A percentile compares a stretch with the other conserved stretches of the same genome.
These are phyloP conservation scores for Apiospora arundinis DNA, from an alignment of 2,329 filamentous ascomycete genomes.

Conservation along the genomic window DNA sequence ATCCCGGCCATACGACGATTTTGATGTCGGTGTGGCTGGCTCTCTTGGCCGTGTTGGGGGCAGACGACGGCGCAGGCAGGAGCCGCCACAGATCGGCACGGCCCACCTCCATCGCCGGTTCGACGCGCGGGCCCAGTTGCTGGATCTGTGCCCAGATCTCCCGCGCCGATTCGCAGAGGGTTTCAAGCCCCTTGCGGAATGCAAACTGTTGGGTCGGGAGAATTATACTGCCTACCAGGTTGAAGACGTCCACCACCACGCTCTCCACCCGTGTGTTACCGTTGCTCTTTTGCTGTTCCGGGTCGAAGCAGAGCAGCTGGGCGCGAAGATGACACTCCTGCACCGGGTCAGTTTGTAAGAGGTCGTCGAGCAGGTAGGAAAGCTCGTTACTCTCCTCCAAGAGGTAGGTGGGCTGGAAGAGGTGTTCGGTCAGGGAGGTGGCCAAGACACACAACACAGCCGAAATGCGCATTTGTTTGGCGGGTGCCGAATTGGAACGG, in stretches of 20 bases:
- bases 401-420: conserved; percentile 45
- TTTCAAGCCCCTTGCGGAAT: conserved; percentile 31
- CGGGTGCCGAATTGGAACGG: conserved; percentile 42
- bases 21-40: conserved; percentile 18
- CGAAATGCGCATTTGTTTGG: conserved; percentile 46
- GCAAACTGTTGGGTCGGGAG: too few species aligned
- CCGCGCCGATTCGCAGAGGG: conserved; percentile 34
- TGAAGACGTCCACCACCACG: conserved; percentile 43
- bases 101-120: conserved; percentile 39
- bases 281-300: conserved; percentile 36
- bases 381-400: conserved; percentile 41
- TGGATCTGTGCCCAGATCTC: not conserved
- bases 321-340: conserved; percentile 41
- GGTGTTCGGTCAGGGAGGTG: conserved; percentile 39
- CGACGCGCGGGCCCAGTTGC: conserved; percentile 1
- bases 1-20: conserved; percentile 23
- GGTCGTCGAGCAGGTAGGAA: conserved; percentile 37
- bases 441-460: conserved; percentile 42
- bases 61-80: not conserved
- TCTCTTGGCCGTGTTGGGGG: not conserved
- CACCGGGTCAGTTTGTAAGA: conserved; percentile 39
- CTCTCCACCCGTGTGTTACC: conserved; percentile 38
- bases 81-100: conserved; percentile 23
- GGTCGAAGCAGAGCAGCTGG: conserved; percentile 40
- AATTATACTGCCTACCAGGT: conserved; percentile 42